phyloP scores from a whole-genome alignment of 1,284 basidiomycete species.

The Pholiota adiposa region DNA sequence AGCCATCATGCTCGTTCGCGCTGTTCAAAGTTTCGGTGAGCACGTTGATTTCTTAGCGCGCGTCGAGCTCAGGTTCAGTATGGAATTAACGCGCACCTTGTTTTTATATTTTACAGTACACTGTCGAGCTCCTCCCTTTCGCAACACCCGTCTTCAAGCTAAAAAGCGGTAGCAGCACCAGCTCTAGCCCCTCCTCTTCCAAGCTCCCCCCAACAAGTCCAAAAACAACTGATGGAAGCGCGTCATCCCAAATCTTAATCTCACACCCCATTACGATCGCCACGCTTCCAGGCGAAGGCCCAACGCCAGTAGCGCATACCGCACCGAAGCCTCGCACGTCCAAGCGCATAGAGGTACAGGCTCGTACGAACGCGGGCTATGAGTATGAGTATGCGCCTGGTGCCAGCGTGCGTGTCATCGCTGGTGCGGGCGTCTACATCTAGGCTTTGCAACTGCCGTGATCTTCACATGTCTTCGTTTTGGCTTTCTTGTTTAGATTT shows the following conservation, averaged over 20 bases:
- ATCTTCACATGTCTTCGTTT: background rate
- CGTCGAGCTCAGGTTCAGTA: background rate
- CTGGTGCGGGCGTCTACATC: conserved; percentile 2
- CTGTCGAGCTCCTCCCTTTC: conserved; percentile 37
- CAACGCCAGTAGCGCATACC: conserved; percentile 29
- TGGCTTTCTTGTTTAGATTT: background rate
- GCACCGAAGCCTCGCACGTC: conserved; percentile 14
- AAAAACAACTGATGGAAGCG: background rate
- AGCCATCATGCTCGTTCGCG: conserved; percentile 40
- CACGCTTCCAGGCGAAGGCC: conserved; percentile 35
- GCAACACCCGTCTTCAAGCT: conserved; percentile 26
- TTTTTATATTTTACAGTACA: conserved; percentile 29
- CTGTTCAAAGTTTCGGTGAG: conserved; percentile 43
- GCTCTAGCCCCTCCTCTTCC: background rate
- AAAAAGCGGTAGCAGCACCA: background rate
- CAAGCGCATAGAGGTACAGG: too few relatives aligned
- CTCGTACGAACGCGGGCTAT: background rate
- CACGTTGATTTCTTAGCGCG: conserved; percentile 6
- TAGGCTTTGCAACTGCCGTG: background rate
- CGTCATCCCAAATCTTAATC: conserved; percentile 16
- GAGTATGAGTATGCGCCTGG: background rate
- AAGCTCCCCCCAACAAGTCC: background rate
- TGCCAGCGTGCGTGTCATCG: background rate
- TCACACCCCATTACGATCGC: conserved; percentile 37
- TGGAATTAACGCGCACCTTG: background rate